Evolutionary conservation across 352 stramenopile species (phyloP), one percentile per base, ranked within the genome.

Genomic region (Pythium graminicola): DNA sequence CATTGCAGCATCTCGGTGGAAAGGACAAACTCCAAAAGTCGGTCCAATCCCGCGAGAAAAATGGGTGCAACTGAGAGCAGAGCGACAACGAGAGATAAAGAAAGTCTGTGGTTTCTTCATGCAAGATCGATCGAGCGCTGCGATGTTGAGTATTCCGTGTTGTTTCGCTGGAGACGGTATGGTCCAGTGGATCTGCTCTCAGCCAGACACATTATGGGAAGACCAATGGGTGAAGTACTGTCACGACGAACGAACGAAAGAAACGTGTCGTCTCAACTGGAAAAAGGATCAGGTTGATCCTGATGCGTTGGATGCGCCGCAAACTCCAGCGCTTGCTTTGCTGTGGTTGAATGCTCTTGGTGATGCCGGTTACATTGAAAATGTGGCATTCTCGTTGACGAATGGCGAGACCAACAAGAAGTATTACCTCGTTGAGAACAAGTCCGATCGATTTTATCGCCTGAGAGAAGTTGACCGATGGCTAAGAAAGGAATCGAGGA

Each of bases 121-220:
- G 50, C 57, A 72, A 31, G 67, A 85, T 20, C 73, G 72, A 36
- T 70, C 67, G 10, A 81, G 29, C 16, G 39, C 58, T 3, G 35
- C 76, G 0, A 47, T 77, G 13, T 24, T 84, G 20, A 58, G 47
- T 2, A 52, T 76, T 6, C 59, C 72, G 11, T 68, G 57, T 7
- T 83, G 69, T 27, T 83, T 89, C 29, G 83, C 75, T 1, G 78
- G 78, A 4, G 68, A 84, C 51, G 78, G 75, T 1, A 81, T 89
- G 53, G 53, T 85, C 23, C 64, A 61, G 29, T 89, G 78, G 78
- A 80, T 89, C 17, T 43, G 69, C 10, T 67, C 74, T 7, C 41
- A 17, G 1, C 70, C 77, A 10, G 7, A 54, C 9, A 54, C 85
- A 4, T 50, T 89, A 1, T 85, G 72, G 70, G 42, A 73, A 20